phyloP scores from a whole-genome alignment of 768 basidiomycete species.

The Solioccasus polychromus region DNA sequence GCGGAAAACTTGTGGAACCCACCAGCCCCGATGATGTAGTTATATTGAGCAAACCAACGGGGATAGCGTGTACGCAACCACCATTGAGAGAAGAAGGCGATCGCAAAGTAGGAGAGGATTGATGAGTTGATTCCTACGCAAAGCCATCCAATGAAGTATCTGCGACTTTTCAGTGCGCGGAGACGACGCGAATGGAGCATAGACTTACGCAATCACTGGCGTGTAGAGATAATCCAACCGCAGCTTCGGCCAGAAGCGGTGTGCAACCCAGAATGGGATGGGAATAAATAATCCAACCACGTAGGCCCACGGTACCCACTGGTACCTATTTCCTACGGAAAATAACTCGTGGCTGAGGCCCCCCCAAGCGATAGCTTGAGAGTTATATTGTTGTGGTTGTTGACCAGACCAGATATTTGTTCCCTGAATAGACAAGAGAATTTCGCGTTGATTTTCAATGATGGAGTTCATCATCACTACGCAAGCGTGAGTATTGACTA shows the following conservation, averaged over 20 bases:
- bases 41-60: constrained; percentile 37
- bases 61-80: constrained; percentile 37
- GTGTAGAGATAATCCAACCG: constrained; percentile 27
- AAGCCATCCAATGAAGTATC: constrained; percentile 25
- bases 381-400: constrained; percentile 29
- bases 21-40: constrained; percentile 44
- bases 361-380: constrained; percentile 38
- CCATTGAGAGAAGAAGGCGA: constrained; percentile 36
- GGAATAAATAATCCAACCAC: constrained; percentile 34
- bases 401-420: constrained; percentile 39
- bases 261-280: constrained; percentile 41
- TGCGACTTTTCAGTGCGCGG: neutral
- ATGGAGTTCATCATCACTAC: constrained; percentile 59
- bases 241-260: constrained; percentile 34
- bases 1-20: neutral
- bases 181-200: neutral
- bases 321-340: constrained; percentile 26
- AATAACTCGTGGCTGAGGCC: constrained; percentile 37
- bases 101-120: constrained; percentile 7
- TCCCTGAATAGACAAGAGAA: constrained; percentile 52
- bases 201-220: constrained; percentile 27
- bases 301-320: constrained; percentile 41
- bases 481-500: constrained; percentile 9
- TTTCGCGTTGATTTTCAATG: constrained; percentile 46
- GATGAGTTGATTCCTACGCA: constrained; percentile 30